Conservation (phyloP, 2,329 filamentous ascomycete species). For the Beauveria rudraprayagi region DNA sequence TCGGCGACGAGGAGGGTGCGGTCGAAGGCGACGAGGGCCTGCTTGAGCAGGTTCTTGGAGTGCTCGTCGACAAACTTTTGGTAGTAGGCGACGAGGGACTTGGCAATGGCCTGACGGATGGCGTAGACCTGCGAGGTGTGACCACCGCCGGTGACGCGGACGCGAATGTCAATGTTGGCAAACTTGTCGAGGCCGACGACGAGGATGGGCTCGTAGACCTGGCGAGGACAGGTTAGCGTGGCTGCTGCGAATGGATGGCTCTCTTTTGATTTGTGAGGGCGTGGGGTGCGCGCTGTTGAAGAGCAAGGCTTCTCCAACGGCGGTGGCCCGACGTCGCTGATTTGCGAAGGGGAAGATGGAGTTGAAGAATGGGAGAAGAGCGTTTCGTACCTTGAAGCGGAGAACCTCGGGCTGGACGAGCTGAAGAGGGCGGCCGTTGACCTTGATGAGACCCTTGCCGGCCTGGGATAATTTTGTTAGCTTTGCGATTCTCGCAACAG, state of each 20-base stretch:
- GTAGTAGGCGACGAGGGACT: slow-evolving; percentile 75
- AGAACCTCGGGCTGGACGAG: slow-evolving; percentile 95
- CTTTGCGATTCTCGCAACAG: slow-evolving; percentile 11
- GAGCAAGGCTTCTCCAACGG: background rate
- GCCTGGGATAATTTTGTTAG: slow-evolving; percentile 28
- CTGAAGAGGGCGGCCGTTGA: slow-evolving; percentile 92
- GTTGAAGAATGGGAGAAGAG: background rate
- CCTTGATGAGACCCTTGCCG: slow-evolving; percentile 78
- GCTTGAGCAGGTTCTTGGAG: slow-evolving; percentile 99
- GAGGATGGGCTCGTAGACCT: slow-evolving; percentile 98
- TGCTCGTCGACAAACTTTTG: slow-evolving; percentile 99
- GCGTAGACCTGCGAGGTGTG: slow-evolving; percentile 97
- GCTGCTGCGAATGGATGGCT: slow-evolving; percentile 11
- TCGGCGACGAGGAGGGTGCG: slow-evolving; percentile 96
- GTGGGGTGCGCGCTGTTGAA: background rate
- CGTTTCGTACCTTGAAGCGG: slow-evolving; percentile 77
- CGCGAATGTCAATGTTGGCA: slow-evolving; percentile 91
- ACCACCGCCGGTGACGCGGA: slow-evolving; percentile 93
- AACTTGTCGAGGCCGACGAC: slow-evolving; percentile 98
- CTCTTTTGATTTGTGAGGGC: background rate
- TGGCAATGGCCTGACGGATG: slow-evolving; percentile 97
- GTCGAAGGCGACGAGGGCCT: slow-evolving; percentile 91
- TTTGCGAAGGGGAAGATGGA: slow-evolving; percentile 2
- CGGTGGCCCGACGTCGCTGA: background rate
- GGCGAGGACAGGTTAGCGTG: slow-evolving; percentile 17